Evolutionary conservation across 1,284 basidiomycete species (phyloP).

Genomic region (Rhodotorula sp.): DNA sequence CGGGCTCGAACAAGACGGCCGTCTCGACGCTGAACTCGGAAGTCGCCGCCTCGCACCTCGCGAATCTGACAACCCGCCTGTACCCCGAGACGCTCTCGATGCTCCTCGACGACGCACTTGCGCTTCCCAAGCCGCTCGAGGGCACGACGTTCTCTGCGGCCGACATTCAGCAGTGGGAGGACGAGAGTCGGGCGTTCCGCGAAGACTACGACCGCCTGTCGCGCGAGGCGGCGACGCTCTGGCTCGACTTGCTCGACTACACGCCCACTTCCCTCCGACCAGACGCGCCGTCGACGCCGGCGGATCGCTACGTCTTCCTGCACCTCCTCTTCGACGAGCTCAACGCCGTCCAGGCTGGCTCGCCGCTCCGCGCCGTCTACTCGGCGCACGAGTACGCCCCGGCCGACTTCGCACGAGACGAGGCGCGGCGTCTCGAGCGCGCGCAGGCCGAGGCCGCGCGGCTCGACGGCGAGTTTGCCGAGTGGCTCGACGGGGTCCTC

Average conservation of each 20-base stretch:
- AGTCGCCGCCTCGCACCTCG: neutral
- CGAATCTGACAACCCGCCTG: neutral
- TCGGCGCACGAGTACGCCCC: neutral
- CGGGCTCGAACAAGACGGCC: neutral
- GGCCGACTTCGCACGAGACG: neutral
- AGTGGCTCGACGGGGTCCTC: constrained; percentile 6
- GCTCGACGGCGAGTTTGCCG: constrained; percentile 6
- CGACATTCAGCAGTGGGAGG: neutral
- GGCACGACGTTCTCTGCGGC: neutral
- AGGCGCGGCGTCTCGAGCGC: neutral
- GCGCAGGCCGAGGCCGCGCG: neutral
- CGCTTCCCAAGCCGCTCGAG: neutral
- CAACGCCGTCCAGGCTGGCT: neutral
- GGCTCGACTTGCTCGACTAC: constrained; percentile 4
- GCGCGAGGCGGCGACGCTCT: neutral
- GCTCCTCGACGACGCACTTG: neutral
- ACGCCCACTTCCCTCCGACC: neutral
- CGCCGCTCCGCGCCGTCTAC: constrained; percentile 1
- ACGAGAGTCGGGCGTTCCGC: neutral
- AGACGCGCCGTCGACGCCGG: neutral
- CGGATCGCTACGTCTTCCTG: constrained; percentile 1
- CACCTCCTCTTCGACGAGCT: neutral
- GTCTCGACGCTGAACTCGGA: neutral
- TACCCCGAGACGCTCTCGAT: constrained; percentile 1
- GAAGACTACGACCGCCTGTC: neutral